Percentiles rank a stretch among this genome's conserved stretches.
Evolutionary conservation across 768 basidiomycete species (phyloP).

Genomic region (Boletus fagicola): DNA sequence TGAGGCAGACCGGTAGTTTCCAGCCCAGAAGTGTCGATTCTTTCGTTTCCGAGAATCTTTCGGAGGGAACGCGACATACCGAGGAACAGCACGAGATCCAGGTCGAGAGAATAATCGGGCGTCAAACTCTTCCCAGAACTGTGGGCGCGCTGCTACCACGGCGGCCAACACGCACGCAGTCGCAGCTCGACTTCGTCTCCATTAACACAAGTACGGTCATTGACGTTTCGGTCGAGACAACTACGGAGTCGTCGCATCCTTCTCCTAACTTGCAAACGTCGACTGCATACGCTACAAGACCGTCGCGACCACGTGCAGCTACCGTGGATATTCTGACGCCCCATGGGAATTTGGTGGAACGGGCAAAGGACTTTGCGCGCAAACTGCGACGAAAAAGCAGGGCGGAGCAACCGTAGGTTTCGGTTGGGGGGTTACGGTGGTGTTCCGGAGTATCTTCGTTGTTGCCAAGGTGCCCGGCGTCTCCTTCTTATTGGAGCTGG

Average conservation of each 20-base stretch:
- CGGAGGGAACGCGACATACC: slow-evolving; percentile 34
- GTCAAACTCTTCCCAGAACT: slow-evolving; percentile 42
- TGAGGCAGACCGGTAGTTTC: slow-evolving; percentile 13
- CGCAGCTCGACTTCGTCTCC: slow-evolving; percentile 36
- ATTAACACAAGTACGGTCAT: slow-evolving; percentile 38
- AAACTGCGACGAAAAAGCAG: slow-evolving; percentile 44
- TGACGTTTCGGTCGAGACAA: slow-evolving; percentile 50
- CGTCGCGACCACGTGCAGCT: slow-evolving; percentile 38
- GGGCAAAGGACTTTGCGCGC: slow-evolving; percentile 42
- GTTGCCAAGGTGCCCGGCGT: slow-evolving; percentile 30
- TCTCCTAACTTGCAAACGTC: slow-evolving; percentile 10
- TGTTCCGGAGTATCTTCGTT: slow-evolving; percentile 11
- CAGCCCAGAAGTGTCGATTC: slow-evolving; percentile 48
- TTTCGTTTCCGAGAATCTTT: slow-evolving; percentile 38
- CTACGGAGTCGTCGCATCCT: slow-evolving; percentile 10
- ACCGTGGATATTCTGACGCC: slow-evolving; percentile 29
- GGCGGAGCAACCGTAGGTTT: slow-evolving; percentile 9
- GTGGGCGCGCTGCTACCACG: slow-evolving; percentile 45
- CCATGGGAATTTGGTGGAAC: slow-evolving; percentile 33
- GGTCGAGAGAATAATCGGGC: slow-evolving; percentile 46
- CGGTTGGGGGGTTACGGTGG: slow-evolving; percentile 22
- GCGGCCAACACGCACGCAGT: slow-evolving; percentile 43
- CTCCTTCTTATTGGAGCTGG: slow-evolving; percentile 14
- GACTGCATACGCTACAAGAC: slow-evolving; percentile 21
- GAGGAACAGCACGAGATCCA: slow-evolving; percentile 51